These are phyloP conservation scores for Apiotrichum siamense DNA, from an alignment of 1,284 basidiomycete species.

Conservation along the genomic window DNA sequence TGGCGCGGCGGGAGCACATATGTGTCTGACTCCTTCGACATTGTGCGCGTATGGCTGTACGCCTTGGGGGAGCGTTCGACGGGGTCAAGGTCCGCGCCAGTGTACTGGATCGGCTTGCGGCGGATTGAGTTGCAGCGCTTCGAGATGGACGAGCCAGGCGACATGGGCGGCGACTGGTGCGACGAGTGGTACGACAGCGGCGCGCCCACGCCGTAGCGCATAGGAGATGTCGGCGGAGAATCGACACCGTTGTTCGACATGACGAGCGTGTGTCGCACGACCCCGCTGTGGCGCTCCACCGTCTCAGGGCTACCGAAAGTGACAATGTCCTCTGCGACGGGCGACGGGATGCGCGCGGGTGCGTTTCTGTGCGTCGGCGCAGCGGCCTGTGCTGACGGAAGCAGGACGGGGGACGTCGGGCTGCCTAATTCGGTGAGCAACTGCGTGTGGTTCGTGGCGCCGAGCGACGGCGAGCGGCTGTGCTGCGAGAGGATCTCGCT, in stretches of 20 bases:
- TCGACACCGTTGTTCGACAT: constrained; percentile 20
- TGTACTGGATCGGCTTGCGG: constrained; percentile 38
- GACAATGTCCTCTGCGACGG: constrained; percentile 9
- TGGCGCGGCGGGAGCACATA: constrained; percentile 1
- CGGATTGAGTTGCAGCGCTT: constrained; percentile 23
- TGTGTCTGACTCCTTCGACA: not conserved
- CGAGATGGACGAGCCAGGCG: not conserved
- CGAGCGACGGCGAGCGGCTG: constrained; percentile 15
- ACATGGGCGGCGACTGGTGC: not conserved
- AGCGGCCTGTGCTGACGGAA: too few species aligned
- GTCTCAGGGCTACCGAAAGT: not conserved
- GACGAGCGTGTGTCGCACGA: constrained; percentile 35
- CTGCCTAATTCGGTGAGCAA: not conserved
- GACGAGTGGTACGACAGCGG: not conserved
- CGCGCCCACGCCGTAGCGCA: too few species aligned
- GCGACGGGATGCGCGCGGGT: constrained; percentile 5
- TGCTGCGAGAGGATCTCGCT: constrained; percentile 32
- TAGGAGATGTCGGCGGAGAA: constrained; percentile 9
- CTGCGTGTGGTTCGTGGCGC: constrained; percentile 2
- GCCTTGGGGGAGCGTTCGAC: constrained; percentile 20
- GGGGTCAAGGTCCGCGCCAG: constrained; percentile 32
- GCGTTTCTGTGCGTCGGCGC: not conserved
- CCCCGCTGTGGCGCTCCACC: not conserved
- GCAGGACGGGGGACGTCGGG: not conserved
- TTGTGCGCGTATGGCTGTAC: constrained; percentile 7